Conservation (phyloP, 163 green algal species). For the Coccomyxa subellipsoidea region DNA sequence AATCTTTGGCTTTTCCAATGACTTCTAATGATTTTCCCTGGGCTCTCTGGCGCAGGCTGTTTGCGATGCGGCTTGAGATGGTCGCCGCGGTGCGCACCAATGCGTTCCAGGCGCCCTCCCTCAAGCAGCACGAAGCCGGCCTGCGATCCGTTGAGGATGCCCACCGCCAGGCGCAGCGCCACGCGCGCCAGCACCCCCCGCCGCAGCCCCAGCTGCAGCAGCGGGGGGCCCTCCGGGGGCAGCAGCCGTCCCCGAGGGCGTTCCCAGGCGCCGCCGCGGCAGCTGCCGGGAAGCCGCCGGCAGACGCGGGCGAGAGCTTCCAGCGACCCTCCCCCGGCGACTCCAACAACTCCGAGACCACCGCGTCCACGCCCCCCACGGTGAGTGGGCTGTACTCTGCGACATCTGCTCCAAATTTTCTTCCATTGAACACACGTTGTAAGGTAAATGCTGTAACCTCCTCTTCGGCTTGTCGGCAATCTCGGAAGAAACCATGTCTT, state of each 20-base stretch:
- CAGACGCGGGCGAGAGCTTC: constrained; percentile 28
- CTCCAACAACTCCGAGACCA: constrained; percentile 24
- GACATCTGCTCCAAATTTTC: too few species aligned
- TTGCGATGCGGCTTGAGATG: not conserved
- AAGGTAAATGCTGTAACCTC: too few species aligned
- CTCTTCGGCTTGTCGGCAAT: too few species aligned
- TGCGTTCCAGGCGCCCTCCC: not conserved
- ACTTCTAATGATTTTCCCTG: too few species aligned
- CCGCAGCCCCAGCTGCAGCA: not conserved
- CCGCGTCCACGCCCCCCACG: not conserved
- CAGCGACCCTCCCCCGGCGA: constrained; percentile 32
- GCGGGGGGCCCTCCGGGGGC: too few species aligned
- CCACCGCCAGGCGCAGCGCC: not conserved
- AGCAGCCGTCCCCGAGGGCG: not conserved
- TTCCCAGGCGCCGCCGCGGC: too few species aligned
- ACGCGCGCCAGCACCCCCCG: not conserved
- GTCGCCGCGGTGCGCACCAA: not conserved
- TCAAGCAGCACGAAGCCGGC: not conserved
- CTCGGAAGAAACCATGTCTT: too few species aligned
- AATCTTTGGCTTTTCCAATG: too few species aligned
- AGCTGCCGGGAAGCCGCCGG: not conserved
- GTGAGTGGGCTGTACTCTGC: not conserved
- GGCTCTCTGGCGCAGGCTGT: not conserved
- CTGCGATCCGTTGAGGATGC: not conserved
- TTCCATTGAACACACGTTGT: too few species aligned